Evolutionary conservation across 2,329 filamentous ascomycete species (phyloP).

Genomic region (Fusarium decemcellulare): DNA sequence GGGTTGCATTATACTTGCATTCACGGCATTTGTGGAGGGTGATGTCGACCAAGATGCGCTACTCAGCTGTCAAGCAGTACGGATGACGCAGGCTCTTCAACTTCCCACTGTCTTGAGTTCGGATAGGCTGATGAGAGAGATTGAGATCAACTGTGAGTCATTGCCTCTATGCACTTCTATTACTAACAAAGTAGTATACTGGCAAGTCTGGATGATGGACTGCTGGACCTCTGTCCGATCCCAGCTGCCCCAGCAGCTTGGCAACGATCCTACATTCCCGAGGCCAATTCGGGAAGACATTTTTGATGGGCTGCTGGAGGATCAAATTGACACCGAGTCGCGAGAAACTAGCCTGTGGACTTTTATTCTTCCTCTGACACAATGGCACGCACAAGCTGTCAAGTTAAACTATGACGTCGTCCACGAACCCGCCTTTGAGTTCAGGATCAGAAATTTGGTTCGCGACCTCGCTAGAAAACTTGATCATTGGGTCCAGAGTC

Average conservation of each 20-base stretch:
- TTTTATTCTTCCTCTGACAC: not conserved
- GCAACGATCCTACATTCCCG: not conserved
- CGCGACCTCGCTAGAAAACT: not conserved
- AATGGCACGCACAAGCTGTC: constrained; percentile 3
- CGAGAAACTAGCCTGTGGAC: not conserved
- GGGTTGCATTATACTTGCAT: not conserved
- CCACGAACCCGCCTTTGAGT: not conserved
- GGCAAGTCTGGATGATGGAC: constrained; percentile 10
- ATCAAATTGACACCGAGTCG: not conserved
- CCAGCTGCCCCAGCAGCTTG: not conserved
- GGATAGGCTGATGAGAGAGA: not conserved
- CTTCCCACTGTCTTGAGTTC: not conserved
- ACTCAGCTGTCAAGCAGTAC: not conserved
- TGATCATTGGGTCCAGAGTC: not conserved
- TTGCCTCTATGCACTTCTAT: not conserved
- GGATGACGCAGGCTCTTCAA: constrained; percentile 3
- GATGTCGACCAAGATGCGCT: not conserved
- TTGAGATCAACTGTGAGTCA: not conserved
- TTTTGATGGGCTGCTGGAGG: not conserved
- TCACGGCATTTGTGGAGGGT: not conserved
- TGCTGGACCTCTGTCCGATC: not conserved
- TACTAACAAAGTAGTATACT: not conserved
- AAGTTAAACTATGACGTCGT: constrained; percentile 1
- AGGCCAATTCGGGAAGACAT: not conserved
- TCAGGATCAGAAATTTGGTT: not conserved